Percentiles rank a stretch among this genome's conserved stretches.
Evolutionary conservation across 768 basidiomycete genomes (phyloP).

Genomic region (Hirschioporus abietinus): DNA sequence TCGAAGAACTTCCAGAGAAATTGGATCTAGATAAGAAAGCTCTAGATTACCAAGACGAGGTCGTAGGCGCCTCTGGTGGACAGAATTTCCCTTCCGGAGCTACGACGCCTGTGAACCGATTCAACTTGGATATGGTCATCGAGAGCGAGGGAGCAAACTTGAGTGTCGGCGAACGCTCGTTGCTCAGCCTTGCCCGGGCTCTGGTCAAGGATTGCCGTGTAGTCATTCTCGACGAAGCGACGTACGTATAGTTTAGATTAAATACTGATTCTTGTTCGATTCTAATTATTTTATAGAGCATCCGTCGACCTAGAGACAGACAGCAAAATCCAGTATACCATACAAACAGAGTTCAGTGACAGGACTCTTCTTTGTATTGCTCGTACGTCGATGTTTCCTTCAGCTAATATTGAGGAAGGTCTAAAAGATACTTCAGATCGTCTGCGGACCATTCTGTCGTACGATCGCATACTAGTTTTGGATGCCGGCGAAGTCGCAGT

Average conservation of each 20-base stretch:
- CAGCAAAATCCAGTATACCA: slow-evolving; percentile 44
- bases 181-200: slow-evolving; percentile 50
- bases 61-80: slow-evolving; percentile 1
- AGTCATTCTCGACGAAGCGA: slow-evolving; percentile 48
- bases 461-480: slow-evolving; percentile 68
- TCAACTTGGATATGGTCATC: slow-evolving; percentile 45
- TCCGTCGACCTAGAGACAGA: slow-evolving; percentile 43
- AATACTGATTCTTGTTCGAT: background rate
- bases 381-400: slow-evolving; percentile 35
- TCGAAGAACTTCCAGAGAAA: background rate
- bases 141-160: slow-evolving; percentile 52
- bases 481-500: slow-evolving; percentile 56
- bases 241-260: slow-evolving; percentile 17
- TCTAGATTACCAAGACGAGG: background rate
- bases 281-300: slow-evolving; percentile 23
- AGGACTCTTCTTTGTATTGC: slow-evolving; percentile 49
- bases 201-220: slow-evolving; percentile 46
- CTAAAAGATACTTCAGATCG: slow-evolving; percentile 23
- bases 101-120: slow-evolving; percentile 25
- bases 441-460: slow-evolving; percentile 38
- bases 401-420: slow-evolving; percentile 33
- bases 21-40: background rate
- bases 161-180: slow-evolving; percentile 40
- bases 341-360: slow-evolving; percentile 38
- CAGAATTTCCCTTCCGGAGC: background rate